A percentile compares a stretch with the other conserved stretches of the same genome.
These are phyloP conservation scores for Medakamo hakoo DNA, from an alignment of 139 green algal species.

Conservation along the genomic window DNA sequence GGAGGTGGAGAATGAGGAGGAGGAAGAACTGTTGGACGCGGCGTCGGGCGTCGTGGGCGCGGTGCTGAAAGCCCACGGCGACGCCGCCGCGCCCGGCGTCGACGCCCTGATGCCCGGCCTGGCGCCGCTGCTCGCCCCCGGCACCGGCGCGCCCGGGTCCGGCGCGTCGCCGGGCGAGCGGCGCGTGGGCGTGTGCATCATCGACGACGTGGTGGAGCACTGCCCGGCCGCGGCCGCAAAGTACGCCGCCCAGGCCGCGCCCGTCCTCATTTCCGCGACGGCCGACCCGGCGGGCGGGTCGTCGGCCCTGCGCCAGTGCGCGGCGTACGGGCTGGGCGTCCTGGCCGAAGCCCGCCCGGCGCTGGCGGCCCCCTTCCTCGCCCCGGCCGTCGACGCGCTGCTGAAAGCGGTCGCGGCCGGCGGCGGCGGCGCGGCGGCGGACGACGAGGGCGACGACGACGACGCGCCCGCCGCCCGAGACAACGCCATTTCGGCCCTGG, in stretches of 20 bases:
- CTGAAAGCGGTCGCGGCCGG: conserved; percentile 17
- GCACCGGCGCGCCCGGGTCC: conserved; percentile 5
- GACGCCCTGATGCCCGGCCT: conserved; percentile 66
- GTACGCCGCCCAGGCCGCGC: conserved; percentile 24
- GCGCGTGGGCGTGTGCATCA: conserved; percentile 76
- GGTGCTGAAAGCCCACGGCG: conserved; percentile 59
- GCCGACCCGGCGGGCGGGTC: conserved; percentile 29
- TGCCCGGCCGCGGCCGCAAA: conserved; percentile 40
- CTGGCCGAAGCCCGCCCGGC: conserved; percentile 42
- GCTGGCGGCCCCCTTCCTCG: conserved; percentile 29
- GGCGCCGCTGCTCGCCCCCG: conserved; percentile 38
- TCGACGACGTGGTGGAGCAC: conserved; percentile 89
- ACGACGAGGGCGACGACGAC: conserved; percentile 4
- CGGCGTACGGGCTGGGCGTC: conserved; percentile 78
- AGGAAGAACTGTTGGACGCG: conserved; percentile 74
- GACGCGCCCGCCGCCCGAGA: conserved; percentile 62
- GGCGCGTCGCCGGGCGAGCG: conserved; percentile 41
- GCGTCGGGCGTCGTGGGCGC: conserved; percentile 36
- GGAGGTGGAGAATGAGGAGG: conserved; percentile 75
- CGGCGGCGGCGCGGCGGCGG: conserved; percentile 17
- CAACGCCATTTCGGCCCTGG: conserved; percentile 58
- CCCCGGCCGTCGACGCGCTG: conserved; percentile 19
- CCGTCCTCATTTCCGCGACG: conserved; percentile 31
- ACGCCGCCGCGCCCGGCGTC: conserved; percentile 61
- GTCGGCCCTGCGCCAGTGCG: conserved; percentile 68